These are phyloP conservation scores for Limtongia smithiae DNA, from an alignment of 805 yeast species.

Conservation along the genomic window DNA sequence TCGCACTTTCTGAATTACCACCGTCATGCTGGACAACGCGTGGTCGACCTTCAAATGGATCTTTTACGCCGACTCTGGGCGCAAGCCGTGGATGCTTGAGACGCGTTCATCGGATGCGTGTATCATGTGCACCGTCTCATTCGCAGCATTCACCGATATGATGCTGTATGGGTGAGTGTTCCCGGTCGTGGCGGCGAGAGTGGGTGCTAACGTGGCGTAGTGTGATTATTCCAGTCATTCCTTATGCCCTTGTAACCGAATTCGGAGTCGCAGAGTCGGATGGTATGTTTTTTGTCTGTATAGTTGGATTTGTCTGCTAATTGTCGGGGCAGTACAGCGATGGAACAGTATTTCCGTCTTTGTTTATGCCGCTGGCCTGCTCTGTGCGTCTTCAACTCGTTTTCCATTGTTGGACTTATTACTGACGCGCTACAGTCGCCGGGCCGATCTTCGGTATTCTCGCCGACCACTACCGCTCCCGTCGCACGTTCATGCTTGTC, in stretches of 20 bases:
- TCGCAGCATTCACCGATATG: constrained; percentile 37
- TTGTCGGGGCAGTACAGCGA: constrained; percentile 31
- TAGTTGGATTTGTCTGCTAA: too few relatives aligned
- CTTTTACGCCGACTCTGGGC: too few relatives aligned
- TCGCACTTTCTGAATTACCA: too few relatives aligned
- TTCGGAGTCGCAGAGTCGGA: constrained; percentile 32
- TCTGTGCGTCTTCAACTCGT: constrained; percentile 28
- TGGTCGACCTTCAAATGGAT: too few relatives aligned
- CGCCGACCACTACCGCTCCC: constrained; percentile 31
- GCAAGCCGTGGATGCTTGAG: constrained; percentile 12
- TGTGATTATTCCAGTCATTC: constrained; percentile 37
- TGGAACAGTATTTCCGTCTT: constrained; percentile 34
- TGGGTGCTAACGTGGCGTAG: background rate
- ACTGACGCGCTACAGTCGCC: too few relatives aligned
- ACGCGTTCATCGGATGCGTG: constrained; percentile 15
- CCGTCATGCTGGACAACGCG: too few relatives aligned
- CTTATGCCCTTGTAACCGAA: constrained; percentile 34
- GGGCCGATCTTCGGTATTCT: constrained; percentile 35
- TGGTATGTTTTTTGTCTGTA: constrained; percentile 5
- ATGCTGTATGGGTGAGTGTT: constrained; percentile 34
- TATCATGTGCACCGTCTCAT: constrained; percentile 34
- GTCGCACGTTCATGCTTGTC: constrained; percentile 34
- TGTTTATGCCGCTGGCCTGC: constrained; percentile 37
- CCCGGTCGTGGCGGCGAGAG: background rate
- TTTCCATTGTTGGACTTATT: too few relatives aligned